Evolutionary conservation across 805 yeast genomes (phyloP).

Genomic region (Ascoidea tarda): DNA sequence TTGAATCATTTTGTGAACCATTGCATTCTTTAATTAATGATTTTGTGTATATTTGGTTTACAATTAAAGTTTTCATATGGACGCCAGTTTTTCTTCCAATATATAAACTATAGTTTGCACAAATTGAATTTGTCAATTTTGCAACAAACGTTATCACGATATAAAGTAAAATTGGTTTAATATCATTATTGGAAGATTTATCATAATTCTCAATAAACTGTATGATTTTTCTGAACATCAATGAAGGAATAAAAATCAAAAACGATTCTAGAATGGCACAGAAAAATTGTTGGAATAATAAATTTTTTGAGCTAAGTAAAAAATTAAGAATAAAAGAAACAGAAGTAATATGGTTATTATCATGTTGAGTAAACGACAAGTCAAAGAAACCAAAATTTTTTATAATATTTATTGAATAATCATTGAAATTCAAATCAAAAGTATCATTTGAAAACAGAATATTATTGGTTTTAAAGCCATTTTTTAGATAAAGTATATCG

Average conservation of each 20-base stretch:
- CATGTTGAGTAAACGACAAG: too few species aligned
- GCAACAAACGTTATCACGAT: slow-evolving; percentile 58
- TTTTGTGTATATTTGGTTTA: slow-evolving; percentile 87
- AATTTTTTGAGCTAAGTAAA: slow-evolving; percentile 15
- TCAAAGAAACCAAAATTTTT: too few species aligned
- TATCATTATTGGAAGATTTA: slow-evolving; percentile 32
- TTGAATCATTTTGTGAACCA: slow-evolving; percentile 45
- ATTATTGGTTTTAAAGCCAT: too few species aligned
- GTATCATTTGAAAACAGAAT: too few species aligned
- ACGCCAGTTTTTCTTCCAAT: slow-evolving; percentile 88
- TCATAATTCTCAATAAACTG: slow-evolving; percentile 72
- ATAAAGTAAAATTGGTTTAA: slow-evolving; percentile 69
- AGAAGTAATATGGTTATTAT: too few species aligned
- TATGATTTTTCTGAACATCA: slow-evolving; percentile 62
- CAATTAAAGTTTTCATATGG: slow-evolving; percentile 77
- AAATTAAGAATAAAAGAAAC: too few species aligned
- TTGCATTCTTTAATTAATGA: slow-evolving; percentile 72
- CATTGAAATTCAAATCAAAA: too few species aligned
- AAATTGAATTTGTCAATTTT: slow-evolving; percentile 43
- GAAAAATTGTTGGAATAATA: slow-evolving; percentile 50
- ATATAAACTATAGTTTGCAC: slow-evolving; percentile 72
- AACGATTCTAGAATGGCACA: slow-evolving; percentile 50
- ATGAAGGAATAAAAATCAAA: slow-evolving; percentile 62
- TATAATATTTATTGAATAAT: too few species aligned
- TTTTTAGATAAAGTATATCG: too few species aligned